These are phyloP conservation scores for Cardamine chenopodiifolia DNA, from an alignment of 345 rosid genomes.

Conservation along the genomic window DNA sequence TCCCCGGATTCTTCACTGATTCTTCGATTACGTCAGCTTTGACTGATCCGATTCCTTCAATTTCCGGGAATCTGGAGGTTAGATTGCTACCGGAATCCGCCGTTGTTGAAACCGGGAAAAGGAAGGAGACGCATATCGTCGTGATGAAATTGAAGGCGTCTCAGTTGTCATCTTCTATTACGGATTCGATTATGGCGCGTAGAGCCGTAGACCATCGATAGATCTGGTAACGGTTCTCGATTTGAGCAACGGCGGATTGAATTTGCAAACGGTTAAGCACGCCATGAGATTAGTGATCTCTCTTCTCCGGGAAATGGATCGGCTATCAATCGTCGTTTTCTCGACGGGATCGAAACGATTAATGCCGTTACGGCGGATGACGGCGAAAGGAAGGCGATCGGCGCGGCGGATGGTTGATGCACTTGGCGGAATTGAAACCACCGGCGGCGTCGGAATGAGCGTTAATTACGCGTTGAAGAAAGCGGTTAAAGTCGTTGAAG, in stretches of 20 bases:
- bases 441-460: slow-evolving; percentile 55
- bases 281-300: slow-evolving; percentile 66
- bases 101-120: slow-evolving; percentile 59
- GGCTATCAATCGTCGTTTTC: slow-evolving; percentile 79
- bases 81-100: slow-evolving; percentile 69
- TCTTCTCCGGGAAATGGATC: slow-evolving; percentile 63
- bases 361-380: slow-evolving; percentile 74
- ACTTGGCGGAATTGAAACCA: slow-evolving; percentile 44
- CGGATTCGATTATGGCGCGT: slow-evolving; percentile 37
- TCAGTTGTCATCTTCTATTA: slow-evolving; percentile 33
- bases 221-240: slow-evolving; percentile 82
- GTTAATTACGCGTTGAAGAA: slow-evolving; percentile 80
- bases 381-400: slow-evolving; percentile 66
- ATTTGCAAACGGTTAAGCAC: slow-evolving; percentile 59
- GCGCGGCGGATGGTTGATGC: slow-evolving; percentile 70
- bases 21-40: slow-evolving; percentile 14
- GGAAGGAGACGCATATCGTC: slow-evolving; percentile 59
- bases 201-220: slow-evolving; percentile 66
- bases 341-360: slow-evolving; percentile 73
- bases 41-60: slow-evolving; percentile 3
- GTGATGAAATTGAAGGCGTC: slow-evolving; percentile 68
- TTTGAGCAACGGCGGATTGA: slow-evolving; percentile 53
- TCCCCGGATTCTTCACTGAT: slow-evolving; percentile 62
- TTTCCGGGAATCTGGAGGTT: slow-evolving; percentile 50
- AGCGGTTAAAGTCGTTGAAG: slow-evolving; percentile 85